A percentile compares a stretch with the other conserved stretches of the same genome.
Evolutionary conservation across 2,329 filamentous ascomycete genomes (phyloP).

Genomic region (Rhinocladiella similis): DNA sequence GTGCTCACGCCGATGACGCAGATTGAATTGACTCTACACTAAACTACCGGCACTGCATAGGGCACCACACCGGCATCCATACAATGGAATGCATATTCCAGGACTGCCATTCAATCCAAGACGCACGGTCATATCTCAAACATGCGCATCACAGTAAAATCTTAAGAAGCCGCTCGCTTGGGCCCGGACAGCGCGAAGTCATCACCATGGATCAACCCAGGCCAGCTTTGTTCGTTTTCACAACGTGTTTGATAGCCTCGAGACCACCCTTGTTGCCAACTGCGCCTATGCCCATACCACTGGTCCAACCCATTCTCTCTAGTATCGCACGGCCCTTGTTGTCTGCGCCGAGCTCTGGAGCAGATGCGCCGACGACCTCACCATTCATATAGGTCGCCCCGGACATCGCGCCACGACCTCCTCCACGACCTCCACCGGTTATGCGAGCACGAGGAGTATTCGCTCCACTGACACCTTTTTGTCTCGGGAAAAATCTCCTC

Average conservation of each 20-base stretch:
- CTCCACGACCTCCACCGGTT: slow-evolving; percentile 31
- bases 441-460: slow-evolving; percentile 20
- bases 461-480: slow-evolving; percentile 5
- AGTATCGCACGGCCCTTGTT: slow-evolving; percentile 86
- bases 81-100: too few relatives aligned
- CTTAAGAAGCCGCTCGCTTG: background rate
- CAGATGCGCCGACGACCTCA: slow-evolving; percentile 80
- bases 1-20: too few relatives aligned
- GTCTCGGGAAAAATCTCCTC: slow-evolving; percentile 29
- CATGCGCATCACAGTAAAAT: background rate
- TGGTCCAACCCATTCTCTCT: slow-evolving; percentile 96
- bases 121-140: too few relatives aligned
- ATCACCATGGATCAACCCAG: slow-evolving; percentile 56
- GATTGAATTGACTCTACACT: too few relatives aligned
- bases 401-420: slow-evolving; percentile 41
- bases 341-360: slow-evolving; percentile 77
- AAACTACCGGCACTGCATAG: too few relatives aligned
- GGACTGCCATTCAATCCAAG: too few relatives aligned
- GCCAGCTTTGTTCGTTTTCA: slow-evolving; percentile 83
- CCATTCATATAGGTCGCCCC: slow-evolving; percentile 72
- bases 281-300: slow-evolving; percentile 79
- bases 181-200: background rate
- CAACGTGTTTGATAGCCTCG: slow-evolving; percentile 79
- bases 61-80: too few relatives aligned
- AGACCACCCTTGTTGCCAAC: slow-evolving; percentile 84